Percentiles rank a stretch among this genome's conserved stretches.
Evolutionary conservation across 768 basidiomycete genomes (phyloP).

Genomic region (Cyclocybe cylindracea): DNA sequence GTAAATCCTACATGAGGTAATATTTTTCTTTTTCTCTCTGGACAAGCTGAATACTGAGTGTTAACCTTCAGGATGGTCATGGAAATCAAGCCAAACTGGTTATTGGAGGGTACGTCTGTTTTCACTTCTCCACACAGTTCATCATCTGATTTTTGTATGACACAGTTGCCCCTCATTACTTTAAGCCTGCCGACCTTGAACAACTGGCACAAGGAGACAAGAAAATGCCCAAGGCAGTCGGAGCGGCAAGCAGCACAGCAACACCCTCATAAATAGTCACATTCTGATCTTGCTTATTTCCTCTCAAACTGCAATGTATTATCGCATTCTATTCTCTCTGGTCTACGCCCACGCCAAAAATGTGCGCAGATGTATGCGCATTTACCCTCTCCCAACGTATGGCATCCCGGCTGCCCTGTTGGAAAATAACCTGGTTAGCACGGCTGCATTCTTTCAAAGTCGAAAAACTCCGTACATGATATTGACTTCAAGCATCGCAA

Average conservation of each 20-base stretch:
- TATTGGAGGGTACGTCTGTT: slow-evolving; percentile 73
- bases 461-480: slow-evolving; percentile 57
- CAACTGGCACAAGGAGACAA: slow-evolving; percentile 80
- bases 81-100: slow-evolving; percentile 97
- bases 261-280: slow-evolving; percentile 15
- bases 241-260: slow-evolving; percentile 36
- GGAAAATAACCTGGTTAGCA: background rate
- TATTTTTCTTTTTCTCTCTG: slow-evolving; percentile 17
- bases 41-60: background rate
- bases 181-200: slow-evolving; percentile 83
- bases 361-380: background rate
- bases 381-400: slow-evolving; percentile 31
- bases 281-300: background rate
- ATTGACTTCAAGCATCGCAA: slow-evolving; percentile 69
- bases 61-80: slow-evolving; percentile 73
- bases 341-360: background rate
- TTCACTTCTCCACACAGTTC: background rate
- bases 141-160: slow-evolving; percentile 6
- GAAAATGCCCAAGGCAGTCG: slow-evolving; percentile 90
- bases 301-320: slow-evolving; percentile 1
- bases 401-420: slow-evolving; percentile 29
- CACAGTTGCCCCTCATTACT: slow-evolving; percentile 93
- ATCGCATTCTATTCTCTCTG: background rate
- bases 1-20: slow-evolving; percentile 92
- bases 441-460: background rate